These are phyloP conservation scores for Oryza meridionalis DNA, from an alignment of 176 grass and related monocot species.

Conservation along the genomic window DNA sequence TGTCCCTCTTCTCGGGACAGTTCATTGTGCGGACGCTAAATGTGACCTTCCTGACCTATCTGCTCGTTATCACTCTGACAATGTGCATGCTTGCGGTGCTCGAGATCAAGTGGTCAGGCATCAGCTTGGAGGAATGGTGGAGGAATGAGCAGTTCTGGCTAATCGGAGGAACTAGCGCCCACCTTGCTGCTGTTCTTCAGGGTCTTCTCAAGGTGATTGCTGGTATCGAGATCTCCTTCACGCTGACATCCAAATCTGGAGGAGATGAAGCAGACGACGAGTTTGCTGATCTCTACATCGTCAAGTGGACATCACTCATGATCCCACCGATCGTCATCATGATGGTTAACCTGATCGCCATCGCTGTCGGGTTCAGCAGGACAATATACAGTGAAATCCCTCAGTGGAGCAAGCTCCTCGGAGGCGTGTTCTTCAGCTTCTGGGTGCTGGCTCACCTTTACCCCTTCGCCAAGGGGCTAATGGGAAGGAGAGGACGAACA, in stretches of 20 bases:
- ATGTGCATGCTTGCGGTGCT: conserved; percentile 73
- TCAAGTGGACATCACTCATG: conserved; percentile 97
- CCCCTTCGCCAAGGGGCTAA: conserved; percentile 91
- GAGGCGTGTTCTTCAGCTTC: conserved; percentile 98
- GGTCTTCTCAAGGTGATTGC: conserved; percentile 93
- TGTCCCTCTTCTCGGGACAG: conserved; percentile 92
- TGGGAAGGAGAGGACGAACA: conserved; percentile 80
- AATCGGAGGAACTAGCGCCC: conserved; percentile 91
- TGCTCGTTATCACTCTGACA: conserved; percentile 77
- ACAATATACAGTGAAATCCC: conserved; percentile 91
- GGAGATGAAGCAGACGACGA: conserved; percentile 84
- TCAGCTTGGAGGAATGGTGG: conserved; percentile 96
- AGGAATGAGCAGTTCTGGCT: conserved; percentile 99
- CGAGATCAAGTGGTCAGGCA: conserved; percentile 94
- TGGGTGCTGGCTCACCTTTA: conserved; percentile 96
- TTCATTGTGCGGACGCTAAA: conserved; percentile 83
- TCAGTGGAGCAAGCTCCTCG: conserved; percentile 91
- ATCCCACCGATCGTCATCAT: conserved; percentile 95
- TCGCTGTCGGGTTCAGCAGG: conserved; percentile 79
- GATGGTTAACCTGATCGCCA: conserved; percentile 94
- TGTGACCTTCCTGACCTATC: conserved; percentile 84
- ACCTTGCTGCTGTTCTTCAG: conserved; percentile 87
- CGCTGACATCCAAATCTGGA: conserved; percentile 81
- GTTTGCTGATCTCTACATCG: conserved; percentile 85
- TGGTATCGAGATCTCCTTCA: conserved; percentile 98